phyloP scores from a whole-genome alignment of 208 protist species.

The Wallacemonas sp. region DNA sequence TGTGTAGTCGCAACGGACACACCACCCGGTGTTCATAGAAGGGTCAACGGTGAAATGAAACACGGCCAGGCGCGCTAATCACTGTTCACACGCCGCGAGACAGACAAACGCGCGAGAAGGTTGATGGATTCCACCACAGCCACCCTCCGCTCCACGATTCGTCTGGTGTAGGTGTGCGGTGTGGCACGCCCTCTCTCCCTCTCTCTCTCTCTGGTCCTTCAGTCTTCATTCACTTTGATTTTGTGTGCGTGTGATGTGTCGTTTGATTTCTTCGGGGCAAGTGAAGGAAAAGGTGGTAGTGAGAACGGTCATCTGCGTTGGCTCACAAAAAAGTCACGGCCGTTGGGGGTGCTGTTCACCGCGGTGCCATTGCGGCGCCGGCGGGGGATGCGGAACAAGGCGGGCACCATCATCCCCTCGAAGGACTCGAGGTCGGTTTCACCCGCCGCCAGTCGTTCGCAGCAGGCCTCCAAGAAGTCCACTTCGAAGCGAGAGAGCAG shows the following conservation, averaged over 20 bases:
- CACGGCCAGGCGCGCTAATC: too few species aligned
- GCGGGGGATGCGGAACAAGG: conserved; percentile 76
- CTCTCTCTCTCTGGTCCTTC: background rate
- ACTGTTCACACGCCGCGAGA: too few species aligned
- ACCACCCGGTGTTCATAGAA: too few species aligned
- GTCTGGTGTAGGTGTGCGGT: too few species aligned
- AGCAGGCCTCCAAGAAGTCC: conserved; percentile 88
- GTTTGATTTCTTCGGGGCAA: background rate
- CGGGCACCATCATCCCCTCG: conserved; percentile 55
- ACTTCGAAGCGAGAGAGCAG: conserved; percentile 70
- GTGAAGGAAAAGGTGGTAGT: conserved; percentile 12
- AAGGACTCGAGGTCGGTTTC: conserved; percentile 37
- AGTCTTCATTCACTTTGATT: background rate
- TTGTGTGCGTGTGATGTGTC: background rate
- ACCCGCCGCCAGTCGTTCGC: conserved; percentile 58
- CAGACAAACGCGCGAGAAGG: too few species aligned
- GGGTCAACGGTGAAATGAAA: too few species aligned
- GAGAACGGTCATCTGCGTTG: background rate
- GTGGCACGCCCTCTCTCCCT: too few species aligned
- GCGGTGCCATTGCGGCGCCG: conserved; percentile 21
- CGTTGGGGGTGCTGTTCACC: background rate
- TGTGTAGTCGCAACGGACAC: too few species aligned
- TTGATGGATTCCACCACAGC: too few species aligned
- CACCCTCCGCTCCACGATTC: too few species aligned
- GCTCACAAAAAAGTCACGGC: background rate